Base-by-base conservation (phyloP, 768 basidiomycete genomes). In the Kondoa subrosea region DNA sequence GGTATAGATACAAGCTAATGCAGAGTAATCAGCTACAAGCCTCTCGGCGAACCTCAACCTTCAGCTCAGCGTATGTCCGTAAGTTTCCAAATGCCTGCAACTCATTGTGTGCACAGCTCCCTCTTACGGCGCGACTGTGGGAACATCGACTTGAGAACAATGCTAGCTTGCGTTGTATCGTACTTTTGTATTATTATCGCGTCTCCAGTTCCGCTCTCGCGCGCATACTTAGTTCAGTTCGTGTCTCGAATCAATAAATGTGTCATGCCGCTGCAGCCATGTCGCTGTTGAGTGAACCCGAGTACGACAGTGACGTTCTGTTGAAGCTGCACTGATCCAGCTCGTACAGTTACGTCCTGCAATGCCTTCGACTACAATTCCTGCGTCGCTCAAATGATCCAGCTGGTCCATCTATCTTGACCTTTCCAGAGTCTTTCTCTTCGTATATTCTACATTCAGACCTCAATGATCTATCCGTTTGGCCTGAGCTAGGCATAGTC, bases 381-480 rank as follows among this genome's bases (percentile, higher is more conserved):
- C 61, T 63, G 14, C 61, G 61, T n/a, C 61, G 61, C 8, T 16
- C 33, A 32, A 16, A 27, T 12, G 61, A 63, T 33, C 16, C 61
- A 3, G 15, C 34, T 17, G 16, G 16, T 3, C 61, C 61, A 15
- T 27, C 61, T 32, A 63, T 63, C n/a, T 8, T 63, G 8, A 63
- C 61, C 61, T 63, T 63, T 32, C 61, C 61, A 3, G 61, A 63
- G 29, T 31, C 61, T 32, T 63, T 63, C 29, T 63, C 61, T 12
- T 16, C 61, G 61, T 32, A 63, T 32, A 33, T 63, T 3, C 26
- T 32, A 12, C 61, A 63, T 12, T 63, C 61, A 3, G 61, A 63
- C 29, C 61, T 63, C 26, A 29, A 27, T 17, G 61, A 63, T n/a
- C 3, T 33, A 31, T 3, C 3, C 15, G 30, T 63, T 8, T 63